phyloP scores from a whole-genome alignment of 257 asterid genomes.

The Primulina eburnea region DNA sequence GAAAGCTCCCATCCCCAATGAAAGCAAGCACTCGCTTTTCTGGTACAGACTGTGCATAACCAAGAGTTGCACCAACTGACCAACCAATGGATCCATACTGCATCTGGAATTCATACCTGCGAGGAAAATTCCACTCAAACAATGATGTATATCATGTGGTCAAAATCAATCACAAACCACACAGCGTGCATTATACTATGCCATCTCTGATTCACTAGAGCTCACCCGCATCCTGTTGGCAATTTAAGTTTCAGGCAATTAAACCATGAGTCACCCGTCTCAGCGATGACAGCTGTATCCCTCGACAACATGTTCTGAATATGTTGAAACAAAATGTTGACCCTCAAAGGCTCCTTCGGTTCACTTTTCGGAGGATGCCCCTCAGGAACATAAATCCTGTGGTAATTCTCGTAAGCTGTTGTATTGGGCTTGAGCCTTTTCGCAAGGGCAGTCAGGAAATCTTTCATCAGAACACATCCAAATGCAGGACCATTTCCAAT shows the following conservation, averaged over 20 bases:
- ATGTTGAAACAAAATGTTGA: slow-evolving; percentile 63
- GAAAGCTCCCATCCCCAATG: slow-evolving; percentile 92
- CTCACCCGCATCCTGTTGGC: slow-evolving; percentile 71
- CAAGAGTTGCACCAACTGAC: slow-evolving; percentile 90
- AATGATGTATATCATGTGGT: background rate
- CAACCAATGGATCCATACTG: slow-evolving; percentile 89
- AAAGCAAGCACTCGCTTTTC: slow-evolving; percentile 68
- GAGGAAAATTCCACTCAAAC: background rate
- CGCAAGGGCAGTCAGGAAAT: slow-evolving; percentile 57
- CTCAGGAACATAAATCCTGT: slow-evolving; percentile 65
- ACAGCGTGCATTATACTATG: background rate
- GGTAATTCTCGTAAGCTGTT: slow-evolving; percentile 75
- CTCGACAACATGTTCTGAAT: slow-evolving; percentile 64
- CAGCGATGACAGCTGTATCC: slow-evolving; percentile 71
- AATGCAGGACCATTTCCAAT: slow-evolving; percentile 68
- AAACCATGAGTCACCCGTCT: slow-evolving; percentile 90
- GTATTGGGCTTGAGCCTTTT: slow-evolving; percentile 56
- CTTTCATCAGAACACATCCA: slow-evolving; percentile 78
- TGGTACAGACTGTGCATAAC: slow-evolving; percentile 74
- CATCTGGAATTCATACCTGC: slow-evolving; percentile 80
- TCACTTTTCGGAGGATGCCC: slow-evolving; percentile 56
- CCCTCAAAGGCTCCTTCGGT: slow-evolving; percentile 66
- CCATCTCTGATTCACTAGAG: background rate
- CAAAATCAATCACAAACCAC: background rate
- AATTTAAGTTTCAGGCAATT: slow-evolving; percentile 73